phyloP scores from a whole-genome alignment of 192 early-diverging fungal species.

The Coemansia sp. region DNA sequence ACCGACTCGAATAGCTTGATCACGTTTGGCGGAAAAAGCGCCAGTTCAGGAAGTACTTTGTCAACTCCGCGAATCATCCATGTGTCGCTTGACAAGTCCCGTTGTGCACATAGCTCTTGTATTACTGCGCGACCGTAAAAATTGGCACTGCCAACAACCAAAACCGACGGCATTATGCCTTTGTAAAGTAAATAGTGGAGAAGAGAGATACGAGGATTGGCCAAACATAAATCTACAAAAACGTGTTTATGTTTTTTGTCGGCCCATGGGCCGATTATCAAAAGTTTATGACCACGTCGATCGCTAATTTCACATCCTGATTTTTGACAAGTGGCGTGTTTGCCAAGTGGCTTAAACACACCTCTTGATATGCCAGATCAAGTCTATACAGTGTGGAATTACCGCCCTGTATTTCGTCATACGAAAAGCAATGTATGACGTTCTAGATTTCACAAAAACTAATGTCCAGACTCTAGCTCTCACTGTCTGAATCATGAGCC shows the following conservation, averaged over 20 bases:
- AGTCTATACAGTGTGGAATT: background rate
- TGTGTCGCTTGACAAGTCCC: slow-evolving; percentile 7
- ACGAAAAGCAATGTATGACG: too few relatives aligned
- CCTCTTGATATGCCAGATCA: slow-evolving; percentile 3
- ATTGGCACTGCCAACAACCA: slow-evolving; percentile 40
- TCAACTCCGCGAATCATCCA: slow-evolving; percentile 49
- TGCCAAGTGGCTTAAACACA: background rate
- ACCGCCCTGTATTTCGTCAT: too few relatives aligned
- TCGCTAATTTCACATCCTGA: too few relatives aligned
- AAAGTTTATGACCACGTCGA: too few relatives aligned
- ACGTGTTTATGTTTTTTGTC: background rate
- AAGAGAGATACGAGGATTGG: background rate
- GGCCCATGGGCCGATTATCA: too few relatives aligned
- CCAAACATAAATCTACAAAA: background rate
- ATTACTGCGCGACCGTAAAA: slow-evolving; percentile 49
- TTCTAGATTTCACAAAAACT: too few relatives aligned
- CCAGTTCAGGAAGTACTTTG: slow-evolving; percentile 41
- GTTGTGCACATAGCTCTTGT: slow-evolving; percentile 30
- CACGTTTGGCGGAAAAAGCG: slow-evolving; percentile 21
- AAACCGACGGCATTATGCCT: slow-evolving; percentile 32
- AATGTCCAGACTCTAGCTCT: background rate
- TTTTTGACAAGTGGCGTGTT: too few relatives aligned
- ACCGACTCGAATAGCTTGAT: slow-evolving; percentile 26
- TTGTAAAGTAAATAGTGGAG: background rate
- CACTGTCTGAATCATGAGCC: background rate